Conservation (phyloP, 345 rosid species). For the Lumnitzera racemosa region DNA sequence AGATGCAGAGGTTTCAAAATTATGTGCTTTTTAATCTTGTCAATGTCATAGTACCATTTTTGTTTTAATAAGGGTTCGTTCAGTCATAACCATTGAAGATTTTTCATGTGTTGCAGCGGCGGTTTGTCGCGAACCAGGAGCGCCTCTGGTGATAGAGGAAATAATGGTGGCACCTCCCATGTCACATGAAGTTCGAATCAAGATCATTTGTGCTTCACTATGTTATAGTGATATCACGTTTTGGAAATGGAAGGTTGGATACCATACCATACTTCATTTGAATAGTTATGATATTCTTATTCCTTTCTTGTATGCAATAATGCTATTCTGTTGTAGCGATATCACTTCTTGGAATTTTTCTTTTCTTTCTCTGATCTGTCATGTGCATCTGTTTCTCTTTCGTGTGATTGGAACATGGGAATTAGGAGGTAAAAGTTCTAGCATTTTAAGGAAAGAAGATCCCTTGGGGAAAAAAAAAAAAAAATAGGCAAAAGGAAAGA, state of each 20-base stretch:
- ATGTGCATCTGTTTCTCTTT: too few species aligned
- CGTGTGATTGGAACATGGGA: too few species aligned
- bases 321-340: too few species aligned
- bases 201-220: slow-evolving; percentile 65
- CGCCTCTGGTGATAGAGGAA: slow-evolving; percentile 72
- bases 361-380: too few species aligned
- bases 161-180: slow-evolving; percentile 70
- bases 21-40: neutral
- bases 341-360: too few species aligned
- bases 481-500: too few species aligned
- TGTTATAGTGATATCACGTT: slow-evolving; percentile 71
- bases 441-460: too few species aligned
- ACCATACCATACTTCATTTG: too few species aligned
- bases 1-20: slow-evolving; percentile 16
- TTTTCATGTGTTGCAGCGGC: slow-evolving; percentile 40
- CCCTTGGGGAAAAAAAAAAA: too few species aligned
- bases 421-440: too few species aligned
- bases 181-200: slow-evolving; percentile 65
- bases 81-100: neutral
- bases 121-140: slow-evolving; percentile 56
- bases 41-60: neutral
- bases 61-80: neutral
- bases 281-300: too few species aligned
- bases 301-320: too few species aligned
- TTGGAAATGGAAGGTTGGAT: slow-evolving; percentile 58